Base-by-base conservation (phyloP, 306 rosid genomes). In the Vigna angularis region DNA sequence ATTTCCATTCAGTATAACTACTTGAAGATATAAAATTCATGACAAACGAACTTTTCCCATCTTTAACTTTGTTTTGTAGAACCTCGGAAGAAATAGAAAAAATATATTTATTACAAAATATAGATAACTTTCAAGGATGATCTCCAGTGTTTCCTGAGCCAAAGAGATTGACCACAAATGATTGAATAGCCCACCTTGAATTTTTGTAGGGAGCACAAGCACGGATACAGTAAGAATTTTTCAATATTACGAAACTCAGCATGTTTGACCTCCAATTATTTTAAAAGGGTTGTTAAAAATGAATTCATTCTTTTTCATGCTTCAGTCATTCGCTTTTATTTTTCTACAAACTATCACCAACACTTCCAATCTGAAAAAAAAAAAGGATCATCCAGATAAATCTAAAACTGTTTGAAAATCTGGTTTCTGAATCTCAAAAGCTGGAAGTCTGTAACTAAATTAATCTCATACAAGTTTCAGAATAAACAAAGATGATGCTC, bases 391-490 rank as follows among this genome's bases (percentile, higher is more conserved):
- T 17, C 32, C 30, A 40, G 18, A 40, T 17, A 17, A 64, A 64
- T 38, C 50, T 65, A 36, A 56, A 22, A 28, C 49, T 58, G 53
- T 22, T 45, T 24, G 18, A 28, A 47, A 40, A 61, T 10, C 10
- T 47, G 71, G 2, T 63, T 32, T 74, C 70, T 62, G 34, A 62
- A 75, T 62, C 79, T 49, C 72, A 63, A 63, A 9, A 18, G 72
- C 72, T 13, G 72, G 17, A 63, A 48, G 6, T 30, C 44, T 4
- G 28, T 26, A 66, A 66, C 72, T 49, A 75, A 62, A 49, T 18
- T 32, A 18, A 18, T 63, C 50, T 48, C 26, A 13, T 47, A 22
- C 62, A 62, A 74, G 16, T 61, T 59, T 59, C 9, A 14, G n/a
- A 62, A 72, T 61, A 49, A 75, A 63, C 32, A 72, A 13, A 34